Conservation (phyloP, 176 grass and related monocot species). For the Echinochloa phyllopogon region DNA sequence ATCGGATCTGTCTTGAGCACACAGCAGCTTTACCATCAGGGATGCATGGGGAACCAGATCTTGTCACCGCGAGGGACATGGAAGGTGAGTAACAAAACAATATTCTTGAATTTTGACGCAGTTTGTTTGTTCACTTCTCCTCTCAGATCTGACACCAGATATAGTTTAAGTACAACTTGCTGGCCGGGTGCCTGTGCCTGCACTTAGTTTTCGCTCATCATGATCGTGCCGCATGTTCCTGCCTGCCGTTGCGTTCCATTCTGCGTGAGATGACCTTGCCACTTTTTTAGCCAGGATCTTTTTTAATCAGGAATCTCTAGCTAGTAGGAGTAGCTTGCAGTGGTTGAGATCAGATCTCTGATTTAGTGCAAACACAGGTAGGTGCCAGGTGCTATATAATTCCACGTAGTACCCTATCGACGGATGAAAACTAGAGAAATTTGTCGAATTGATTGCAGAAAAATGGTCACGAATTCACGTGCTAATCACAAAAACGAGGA, state of each 20-base stretch:
- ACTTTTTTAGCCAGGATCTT: neutral
- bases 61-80: neutral
- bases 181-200: neutral
- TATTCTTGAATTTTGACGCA: neutral
- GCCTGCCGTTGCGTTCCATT: neutral
- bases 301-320: neutral
- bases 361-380: neutral
- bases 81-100: neutral
- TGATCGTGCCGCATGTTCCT: slow-evolving; percentile 4
- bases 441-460: neutral
- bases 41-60: slow-evolving; percentile 5
- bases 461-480: neutral
- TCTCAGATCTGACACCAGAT: slow-evolving; percentile 16
- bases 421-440: neutral
- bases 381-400: neutral
- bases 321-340: neutral
- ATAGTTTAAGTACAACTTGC: neutral
- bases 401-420: neutral
- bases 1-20: slow-evolving; percentile 19
- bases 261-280: neutral
- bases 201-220: slow-evolving; percentile 1
- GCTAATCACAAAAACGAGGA: neutral
- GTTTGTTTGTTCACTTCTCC: slow-evolving; percentile 2
- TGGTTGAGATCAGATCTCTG: slow-evolving; percentile 26
- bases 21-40: neutral